phyloP scores from a whole-genome alignment of 345 rosid genomes.

The Mangifera indica region DNA sequence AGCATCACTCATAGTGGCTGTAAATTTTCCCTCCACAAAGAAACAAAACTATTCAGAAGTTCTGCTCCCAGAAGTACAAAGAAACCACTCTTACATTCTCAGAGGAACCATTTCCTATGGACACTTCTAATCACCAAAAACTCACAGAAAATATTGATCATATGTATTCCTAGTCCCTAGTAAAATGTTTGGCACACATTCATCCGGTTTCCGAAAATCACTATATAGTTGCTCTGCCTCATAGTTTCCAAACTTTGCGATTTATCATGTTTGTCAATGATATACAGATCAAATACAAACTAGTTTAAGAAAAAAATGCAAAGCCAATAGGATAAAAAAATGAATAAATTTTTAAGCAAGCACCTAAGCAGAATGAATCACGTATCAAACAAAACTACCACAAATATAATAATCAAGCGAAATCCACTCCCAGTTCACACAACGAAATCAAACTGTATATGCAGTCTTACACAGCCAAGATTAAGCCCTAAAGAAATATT shows the following conservation, averaged over 20 bases:
- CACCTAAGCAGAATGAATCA: not conserved
- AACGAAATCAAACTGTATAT: not conserved
- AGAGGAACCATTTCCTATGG: not conserved
- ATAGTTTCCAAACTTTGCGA: not conserved
- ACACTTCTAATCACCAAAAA: not conserved
- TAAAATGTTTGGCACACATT: not conserved
- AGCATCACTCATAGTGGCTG: not conserved
- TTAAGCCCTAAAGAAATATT: not conserved
- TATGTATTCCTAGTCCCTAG: not conserved
- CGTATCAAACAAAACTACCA: not conserved
- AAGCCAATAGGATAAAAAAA: not conserved
- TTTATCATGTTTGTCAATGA: not conserved
- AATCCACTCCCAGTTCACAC: not conserved
- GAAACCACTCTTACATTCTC: not conserved
- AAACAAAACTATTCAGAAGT: not conserved
- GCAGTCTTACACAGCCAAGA: not conserved
- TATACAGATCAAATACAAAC: not conserved
- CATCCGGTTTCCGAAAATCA: not conserved
- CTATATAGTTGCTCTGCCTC: not conserved
- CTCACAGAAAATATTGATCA: not conserved
- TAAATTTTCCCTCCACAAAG: not conserved
- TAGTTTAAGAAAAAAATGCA: slow-evolving; percentile 1
- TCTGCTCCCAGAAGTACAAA: not conserved
- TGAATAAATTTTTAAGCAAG: not conserved
- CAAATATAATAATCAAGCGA: not conserved